Conservation (phyloP, 1,284 basidiomycete species). For the Moesziomyces aphidis region DNA sequence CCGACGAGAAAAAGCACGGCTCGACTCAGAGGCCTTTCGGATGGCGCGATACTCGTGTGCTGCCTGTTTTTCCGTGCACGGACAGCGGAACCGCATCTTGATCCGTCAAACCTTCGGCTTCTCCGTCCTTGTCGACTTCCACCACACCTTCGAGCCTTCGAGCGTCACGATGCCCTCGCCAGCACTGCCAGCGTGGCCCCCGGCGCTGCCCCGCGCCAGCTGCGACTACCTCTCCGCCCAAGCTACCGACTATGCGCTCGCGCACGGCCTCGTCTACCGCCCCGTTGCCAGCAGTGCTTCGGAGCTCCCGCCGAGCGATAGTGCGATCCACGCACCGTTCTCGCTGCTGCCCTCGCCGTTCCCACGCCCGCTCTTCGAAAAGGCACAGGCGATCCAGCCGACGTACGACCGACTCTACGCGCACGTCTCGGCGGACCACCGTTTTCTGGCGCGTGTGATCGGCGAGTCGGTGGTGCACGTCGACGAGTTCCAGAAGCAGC, state of each 20-base stretch:
- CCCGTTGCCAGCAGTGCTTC: slow-evolving; percentile 71
- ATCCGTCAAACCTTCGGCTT: background rate
- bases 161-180: slow-evolving; percentile 13
- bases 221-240: slow-evolving; percentile 74
- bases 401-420: slow-evolving; percentile 89
- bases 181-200: slow-evolving; percentile 75
- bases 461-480: slow-evolving; percentile 82
- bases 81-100: background rate
- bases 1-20: background rate
- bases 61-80: background rate
- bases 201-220: slow-evolving; percentile 74
- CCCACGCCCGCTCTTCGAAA: slow-evolving; percentile 78
- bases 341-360: slow-evolving; percentile 89
- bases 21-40: slow-evolving; percentile 9
- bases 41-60: slow-evolving; percentile 22
- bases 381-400: slow-evolving; percentile 78
- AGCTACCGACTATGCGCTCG: slow-evolving; percentile 85
- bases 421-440: slow-evolving; percentile 80
- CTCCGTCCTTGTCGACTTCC: background rate
- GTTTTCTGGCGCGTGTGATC: slow-evolving; percentile 85
- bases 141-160: background rate
- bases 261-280: slow-evolving; percentile 85
- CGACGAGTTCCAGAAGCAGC: slow-evolving; percentile 84
- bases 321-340: slow-evolving; percentile 87
- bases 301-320: slow-evolving; percentile 67